Evolutionary conservation across 1,284 basidiomycete species (phyloP).

Genomic region (Trichosporon sp.): DNA sequence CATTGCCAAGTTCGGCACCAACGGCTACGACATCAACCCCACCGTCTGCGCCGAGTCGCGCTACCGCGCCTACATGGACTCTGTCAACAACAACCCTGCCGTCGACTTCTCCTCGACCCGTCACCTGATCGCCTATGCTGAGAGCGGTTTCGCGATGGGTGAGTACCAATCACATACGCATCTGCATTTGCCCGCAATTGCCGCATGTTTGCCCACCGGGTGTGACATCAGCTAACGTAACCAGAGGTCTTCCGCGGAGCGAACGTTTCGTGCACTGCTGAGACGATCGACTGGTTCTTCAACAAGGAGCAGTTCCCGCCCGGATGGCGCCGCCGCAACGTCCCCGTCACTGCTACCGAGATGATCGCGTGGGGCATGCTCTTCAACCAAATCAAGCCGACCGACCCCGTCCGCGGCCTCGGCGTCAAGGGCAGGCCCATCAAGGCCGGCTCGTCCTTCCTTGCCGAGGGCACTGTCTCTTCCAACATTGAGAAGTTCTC

Average conservation of each 20-base stretch:
- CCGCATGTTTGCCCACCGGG: too few species aligned
- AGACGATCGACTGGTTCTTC: slow-evolving; percentile 11
- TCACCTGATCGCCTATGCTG: slow-evolving; percentile 11
- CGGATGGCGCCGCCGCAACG: slow-evolving; percentile 8
- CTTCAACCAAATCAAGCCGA: neutral
- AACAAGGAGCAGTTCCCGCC: slow-evolving; percentile 11
- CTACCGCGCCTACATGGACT: slow-evolving; percentile 2
- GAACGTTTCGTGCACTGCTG: neutral
- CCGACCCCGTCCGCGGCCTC: neutral
- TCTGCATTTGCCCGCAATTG: too few species aligned
- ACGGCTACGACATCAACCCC: slow-evolving; percentile 4
- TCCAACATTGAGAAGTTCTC: neutral
- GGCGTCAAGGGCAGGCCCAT: neutral
- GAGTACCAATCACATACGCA: neutral
- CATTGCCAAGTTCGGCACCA: slow-evolving; percentile 1
- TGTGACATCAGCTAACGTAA: neutral
- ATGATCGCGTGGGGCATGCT: slow-evolving; percentile 14
- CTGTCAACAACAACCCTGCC: slow-evolving; percentile 6
- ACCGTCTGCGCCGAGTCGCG: slow-evolving; percentile 1
- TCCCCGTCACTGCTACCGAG: slow-evolving; percentile 7
- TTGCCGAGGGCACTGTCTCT: neutral
- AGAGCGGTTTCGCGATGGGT: slow-evolving; percentile 7
- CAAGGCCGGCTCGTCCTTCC: neutral
- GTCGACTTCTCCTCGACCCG: slow-evolving; percentile 8
- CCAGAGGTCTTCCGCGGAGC: slow-evolving; percentile 10